Percentiles rank a stretch among this genome's conserved stretches.
These are phyloP conservation scores for Skeletonema potamos DNA, from an alignment of 108 stramenopile species.

Conservation along the genomic window DNA sequence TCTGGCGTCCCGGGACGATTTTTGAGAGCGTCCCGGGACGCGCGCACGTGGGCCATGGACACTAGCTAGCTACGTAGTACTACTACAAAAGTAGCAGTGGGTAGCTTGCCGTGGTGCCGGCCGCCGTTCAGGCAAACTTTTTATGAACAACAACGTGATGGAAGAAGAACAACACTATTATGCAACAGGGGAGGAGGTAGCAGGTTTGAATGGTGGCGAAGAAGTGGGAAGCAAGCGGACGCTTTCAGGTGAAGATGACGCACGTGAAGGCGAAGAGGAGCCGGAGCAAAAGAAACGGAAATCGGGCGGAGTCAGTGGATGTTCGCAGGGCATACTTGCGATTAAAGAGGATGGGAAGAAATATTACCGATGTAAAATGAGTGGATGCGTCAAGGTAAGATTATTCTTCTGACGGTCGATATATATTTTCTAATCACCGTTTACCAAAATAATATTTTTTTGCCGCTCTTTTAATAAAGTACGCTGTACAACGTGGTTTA, in stretches of 20 bases:
- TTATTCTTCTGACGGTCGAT: background rate
- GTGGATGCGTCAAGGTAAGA: background rate
- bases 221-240: background rate
- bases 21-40: too few relatives aligned
- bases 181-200: too few relatives aligned
- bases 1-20: too few relatives aligned
- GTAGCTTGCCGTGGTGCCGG: too few relatives aligned
- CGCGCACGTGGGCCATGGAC: too few relatives aligned
- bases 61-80: too few relatives aligned
- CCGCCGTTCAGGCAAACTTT: too few relatives aligned
- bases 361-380: background rate
- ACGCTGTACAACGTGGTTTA: background rate
- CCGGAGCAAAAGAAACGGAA: background rate
- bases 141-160: too few relatives aligned
- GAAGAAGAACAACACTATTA: too few relatives aligned
- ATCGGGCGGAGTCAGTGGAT: background rate
- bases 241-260: background rate
- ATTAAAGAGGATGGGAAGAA: background rate
- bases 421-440: background rate
- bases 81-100: too few relatives aligned
- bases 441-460: background rate
- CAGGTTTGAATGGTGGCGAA: background rate
- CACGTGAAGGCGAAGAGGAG: background rate
- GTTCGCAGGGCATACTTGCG: background rate
- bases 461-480: background rate